Evolutionary conservation across 176 grass and related monocot species (phyloP), one percentile per base, ranked within the genome.

Genomic region (Echinochloa phyllopogon): DNA sequence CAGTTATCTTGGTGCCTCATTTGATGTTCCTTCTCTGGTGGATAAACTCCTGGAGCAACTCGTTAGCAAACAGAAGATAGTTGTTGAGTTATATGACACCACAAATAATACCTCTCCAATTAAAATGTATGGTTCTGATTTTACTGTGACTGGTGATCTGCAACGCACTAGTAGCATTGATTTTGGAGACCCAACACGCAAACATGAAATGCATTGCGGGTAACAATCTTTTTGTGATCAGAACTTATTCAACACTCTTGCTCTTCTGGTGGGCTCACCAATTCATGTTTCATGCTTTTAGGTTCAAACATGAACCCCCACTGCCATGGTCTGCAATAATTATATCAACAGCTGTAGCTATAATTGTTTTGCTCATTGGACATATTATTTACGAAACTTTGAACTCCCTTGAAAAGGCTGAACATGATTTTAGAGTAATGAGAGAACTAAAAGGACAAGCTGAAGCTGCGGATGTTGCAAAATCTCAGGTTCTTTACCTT

Each of bases 201-300:
- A 85, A 75, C 94, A 95, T 91, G 94, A 91, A 86, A 95, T 95
- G 94, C 90, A 87, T 61, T 95, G 94, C 94, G 91, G 94, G 94
- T 92, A 78, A 13, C 16, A 47, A 25, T 69, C 45, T 79, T 14
- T 77, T 75, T 53, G n/a, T 14, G 24, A 48, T 3, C 41, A 38
- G 20, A 29, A 62, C 44, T 86, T 61, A 45, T 59, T 10, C 66
- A 50, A 47, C 57, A 24, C 15, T 27, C 41, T 73, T 82, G 47
- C 37, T 27, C 49, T 43, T 45, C 14, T 42, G 27, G 33, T 71
- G 25, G 0, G 12, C 23, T 61, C 41, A 67, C 13, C 43, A 14
- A 11, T 40, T 36, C 21, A 27, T 41, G 6, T 51, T 82, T 58
- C 23, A 55, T 9, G 18, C 51, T 74, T 79, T 84, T 81, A 95